Conservation (phyloP, 164 flowering plant genomes). For the Piper longum region DNA sequence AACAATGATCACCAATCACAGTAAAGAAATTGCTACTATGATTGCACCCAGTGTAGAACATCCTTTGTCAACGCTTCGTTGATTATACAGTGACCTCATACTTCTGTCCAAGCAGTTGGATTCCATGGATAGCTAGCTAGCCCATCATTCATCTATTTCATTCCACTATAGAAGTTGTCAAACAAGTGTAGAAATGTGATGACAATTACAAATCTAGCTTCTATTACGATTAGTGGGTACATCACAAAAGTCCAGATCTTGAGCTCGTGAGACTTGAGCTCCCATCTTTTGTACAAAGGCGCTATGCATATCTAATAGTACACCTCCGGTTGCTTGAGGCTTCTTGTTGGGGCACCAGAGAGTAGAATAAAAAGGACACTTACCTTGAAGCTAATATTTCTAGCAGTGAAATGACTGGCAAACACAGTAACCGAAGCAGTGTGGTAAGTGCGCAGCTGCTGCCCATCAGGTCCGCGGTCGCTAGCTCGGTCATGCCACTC, state of each 20-base stretch:
- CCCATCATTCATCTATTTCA: not conserved
- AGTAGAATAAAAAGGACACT: not conserved
- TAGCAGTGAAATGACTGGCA: constrained; percentile 66
- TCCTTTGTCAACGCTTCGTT: not conserved
- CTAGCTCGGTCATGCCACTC: constrained; percentile 90
- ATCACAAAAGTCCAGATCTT: not conserved
- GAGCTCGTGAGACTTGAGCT: not conserved
- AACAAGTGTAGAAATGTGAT: too few relatives aligned
- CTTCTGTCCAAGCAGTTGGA: not conserved
- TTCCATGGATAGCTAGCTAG: not conserved
- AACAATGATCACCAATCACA: not conserved
- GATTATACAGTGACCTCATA: not conserved
- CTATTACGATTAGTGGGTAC: too few relatives aligned
- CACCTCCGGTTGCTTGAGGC: not conserved
- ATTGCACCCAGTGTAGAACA: not conserved
- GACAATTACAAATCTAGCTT: too few relatives aligned
- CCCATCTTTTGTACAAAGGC: not conserved
- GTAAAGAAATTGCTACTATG: too few relatives aligned
- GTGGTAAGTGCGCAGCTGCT: constrained; percentile 71
- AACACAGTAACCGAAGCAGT: constrained; percentile 82
- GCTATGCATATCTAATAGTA: too few relatives aligned
- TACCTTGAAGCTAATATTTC: constrained; percentile 95
- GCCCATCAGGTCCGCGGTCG: constrained; percentile 67
- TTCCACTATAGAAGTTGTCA: not conserved
- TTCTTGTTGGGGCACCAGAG: not conserved